Percentiles rank a stretch among this genome's conserved stretches.
Evolutionary conservation across 208 protist genomes (phyloP).

Genomic region (Acanthamoeba culbertsoni): DNA sequence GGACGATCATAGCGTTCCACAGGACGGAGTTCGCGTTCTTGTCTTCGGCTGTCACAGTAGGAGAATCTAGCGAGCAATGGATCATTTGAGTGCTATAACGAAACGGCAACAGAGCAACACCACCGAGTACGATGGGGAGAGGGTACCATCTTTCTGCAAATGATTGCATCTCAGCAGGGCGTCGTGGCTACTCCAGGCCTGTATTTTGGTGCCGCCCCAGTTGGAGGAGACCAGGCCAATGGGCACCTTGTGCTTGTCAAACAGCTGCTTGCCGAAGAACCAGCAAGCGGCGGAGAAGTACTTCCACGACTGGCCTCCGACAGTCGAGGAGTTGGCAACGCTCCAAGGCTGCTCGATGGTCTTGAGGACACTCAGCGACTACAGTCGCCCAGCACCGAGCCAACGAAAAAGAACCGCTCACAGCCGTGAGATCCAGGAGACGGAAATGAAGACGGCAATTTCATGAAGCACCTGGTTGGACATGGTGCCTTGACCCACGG

Average conservation of each 20-base stretch:
- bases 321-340: background rate
- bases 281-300: slow-evolving; percentile 47
- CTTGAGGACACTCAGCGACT: background rate
- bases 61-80: background rate
- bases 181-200: slow-evolving; percentile 41
- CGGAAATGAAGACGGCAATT: too few species aligned
- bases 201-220: slow-evolving; percentile 25
- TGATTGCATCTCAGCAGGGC: slow-evolving; percentile 1
- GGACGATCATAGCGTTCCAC: slow-evolving; percentile 60
- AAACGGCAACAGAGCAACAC: background rate
- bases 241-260: background rate
- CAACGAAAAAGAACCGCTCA: too few species aligned
- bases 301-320: background rate
- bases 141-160: background rate
- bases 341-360: slow-evolving; percentile 1
- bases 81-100: background rate
- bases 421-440: too few species aligned
- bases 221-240: background rate
- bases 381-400: too few species aligned
- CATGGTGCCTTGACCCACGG: slow-evolving; percentile 4
- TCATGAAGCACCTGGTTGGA: background rate
- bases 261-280: slow-evolving; percentile 59
- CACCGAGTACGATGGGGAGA: background rate
- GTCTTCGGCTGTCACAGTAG: background rate
- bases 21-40: background rate